Evolutionary conservation across 2,329 filamentous ascomycete genomes (phyloP).

Genomic region (Neocucurbitaria cava): DNA sequence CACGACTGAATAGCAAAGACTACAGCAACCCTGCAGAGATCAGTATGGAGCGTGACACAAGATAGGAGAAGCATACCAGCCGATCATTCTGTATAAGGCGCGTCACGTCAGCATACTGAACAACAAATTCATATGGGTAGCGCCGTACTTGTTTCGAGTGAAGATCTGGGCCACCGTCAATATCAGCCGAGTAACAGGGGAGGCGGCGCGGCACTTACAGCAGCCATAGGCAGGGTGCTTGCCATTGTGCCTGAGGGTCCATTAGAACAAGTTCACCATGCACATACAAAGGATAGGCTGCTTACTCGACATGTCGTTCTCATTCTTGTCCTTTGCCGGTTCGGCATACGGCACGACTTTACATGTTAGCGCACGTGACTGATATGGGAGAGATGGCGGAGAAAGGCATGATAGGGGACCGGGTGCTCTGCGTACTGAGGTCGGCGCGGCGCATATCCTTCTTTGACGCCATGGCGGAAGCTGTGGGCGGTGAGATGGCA

Average conservation of each 20-base stretch:
- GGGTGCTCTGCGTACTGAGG: constrained; percentile 63
- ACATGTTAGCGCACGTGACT: constrained; percentile 40
- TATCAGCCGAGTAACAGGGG: constrained; percentile 37
- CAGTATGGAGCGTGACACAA: constrained; percentile 16
- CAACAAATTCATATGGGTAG: constrained; percentile 8
- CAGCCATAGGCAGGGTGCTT: constrained; percentile 92
- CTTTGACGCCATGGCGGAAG: constrained; percentile 66
- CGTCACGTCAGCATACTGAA: constrained; percentile 23
- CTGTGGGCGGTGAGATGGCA: constrained; percentile 21
- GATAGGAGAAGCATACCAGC: constrained; percentile 58
- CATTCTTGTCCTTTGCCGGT: constrained; percentile 69
- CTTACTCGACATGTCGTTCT: constrained; percentile 74
- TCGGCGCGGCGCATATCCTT: constrained; percentile 80
- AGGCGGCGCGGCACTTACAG: constrained; percentile 58
- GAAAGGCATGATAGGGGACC: constrained; percentile 2
- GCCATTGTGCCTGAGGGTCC: constrained; percentile 62
- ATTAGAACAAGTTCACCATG: constrained; percentile 4
- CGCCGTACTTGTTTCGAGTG: constrained; percentile 78
- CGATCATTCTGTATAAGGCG: constrained; percentile 62
- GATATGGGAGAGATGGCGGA: constrained; percentile 3
- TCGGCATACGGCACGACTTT: constrained; percentile 88
- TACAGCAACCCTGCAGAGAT: constrained; percentile 67
- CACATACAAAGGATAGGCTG: constrained; percentile 1
- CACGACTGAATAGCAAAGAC: constrained; percentile 78
- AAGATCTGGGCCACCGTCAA: constrained; percentile 68